Conservation (phyloP, 345 rosid genomes). For the Linum lewisii region DNA sequence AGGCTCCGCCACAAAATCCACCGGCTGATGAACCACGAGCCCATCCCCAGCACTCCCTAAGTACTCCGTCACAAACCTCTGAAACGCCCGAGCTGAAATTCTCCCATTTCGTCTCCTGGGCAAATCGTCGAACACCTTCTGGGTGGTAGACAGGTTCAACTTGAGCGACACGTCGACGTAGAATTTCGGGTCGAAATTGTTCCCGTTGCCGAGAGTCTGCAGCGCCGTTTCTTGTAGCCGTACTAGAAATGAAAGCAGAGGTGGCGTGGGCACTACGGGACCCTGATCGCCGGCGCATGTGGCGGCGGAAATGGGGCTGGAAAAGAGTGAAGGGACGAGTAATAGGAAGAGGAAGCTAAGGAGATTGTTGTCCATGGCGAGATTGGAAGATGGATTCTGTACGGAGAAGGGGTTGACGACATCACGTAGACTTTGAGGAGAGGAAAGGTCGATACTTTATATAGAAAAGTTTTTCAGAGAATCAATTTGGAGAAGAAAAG, state of each 20-base stretch:
- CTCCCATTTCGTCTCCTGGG: constrained; percentile 27
- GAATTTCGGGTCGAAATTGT: constrained; percentile 48
- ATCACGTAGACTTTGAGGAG: not conserved
- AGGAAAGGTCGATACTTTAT: not conserved
- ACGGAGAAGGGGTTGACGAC: not conserved
- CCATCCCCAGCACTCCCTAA: constrained; percentile 53
- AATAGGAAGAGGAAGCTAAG: not conserved
- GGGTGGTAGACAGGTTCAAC: constrained; percentile 30
- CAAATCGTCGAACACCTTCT: constrained; percentile 43
- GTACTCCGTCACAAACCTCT: constrained; percentile 19
- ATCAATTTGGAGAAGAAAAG: no score
- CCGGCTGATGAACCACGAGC: constrained; percentile 38
- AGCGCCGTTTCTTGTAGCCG: constrained; percentile 54
- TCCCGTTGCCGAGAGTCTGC: constrained; percentile 25
- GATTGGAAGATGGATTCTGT: not conserved
- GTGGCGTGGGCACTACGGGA: constrained; percentile 19
- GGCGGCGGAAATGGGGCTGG: constrained; percentile 1
- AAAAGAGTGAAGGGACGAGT: not conserved
- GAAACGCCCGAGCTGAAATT: constrained; percentile 14
- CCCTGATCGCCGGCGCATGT: constrained; percentile 2
- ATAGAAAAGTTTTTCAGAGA: no score
- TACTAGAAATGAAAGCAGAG: constrained; percentile 54
- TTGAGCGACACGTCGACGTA: constrained; percentile 63
- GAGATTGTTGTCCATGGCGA: not conserved
- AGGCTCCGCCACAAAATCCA: constrained; percentile 57